Percentiles rank a stretch among this genome's conserved stretches.
Evolutionary conservation across 2,329 filamentous ascomycete genomes (phyloP).

Genomic region (Aspergillus sp.): DNA sequence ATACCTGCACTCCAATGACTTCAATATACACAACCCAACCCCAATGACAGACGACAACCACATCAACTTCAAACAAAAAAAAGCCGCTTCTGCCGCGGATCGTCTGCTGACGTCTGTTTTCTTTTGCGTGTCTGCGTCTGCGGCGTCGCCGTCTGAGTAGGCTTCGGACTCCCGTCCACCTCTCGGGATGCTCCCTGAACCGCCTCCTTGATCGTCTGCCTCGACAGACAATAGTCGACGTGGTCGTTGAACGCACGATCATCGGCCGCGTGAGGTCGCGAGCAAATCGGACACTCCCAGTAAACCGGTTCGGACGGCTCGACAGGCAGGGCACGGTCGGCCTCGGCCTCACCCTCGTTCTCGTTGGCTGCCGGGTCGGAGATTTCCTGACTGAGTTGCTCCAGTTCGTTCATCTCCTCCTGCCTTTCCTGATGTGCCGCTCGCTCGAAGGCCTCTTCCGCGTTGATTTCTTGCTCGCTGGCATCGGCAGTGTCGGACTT

Average conservation of each 20-base stretch:
- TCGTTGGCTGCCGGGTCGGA: constrained; percentile 11
- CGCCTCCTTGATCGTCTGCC: constrained; percentile 79
- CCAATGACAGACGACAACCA: no score
- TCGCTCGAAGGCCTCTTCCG: constrained; percentile 65
- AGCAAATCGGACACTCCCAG: constrained; percentile 90
- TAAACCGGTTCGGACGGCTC: constrained; percentile 43
- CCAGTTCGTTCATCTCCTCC: constrained; percentile 61
- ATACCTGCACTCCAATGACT: no score
- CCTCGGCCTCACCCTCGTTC: constrained; percentile 26
- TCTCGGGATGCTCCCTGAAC: constrained; percentile 54
- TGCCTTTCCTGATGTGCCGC: constrained; percentile 60
- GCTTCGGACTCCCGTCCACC: no score
- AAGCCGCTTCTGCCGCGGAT: constrained; percentile 35
- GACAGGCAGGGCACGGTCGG: background rate
- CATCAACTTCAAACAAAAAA: constrained; percentile 30
- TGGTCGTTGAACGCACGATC: constrained; percentile 84
- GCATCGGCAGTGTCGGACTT: constrained; percentile 16
- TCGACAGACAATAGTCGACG: constrained; percentile 86
- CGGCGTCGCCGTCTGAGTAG: no score
- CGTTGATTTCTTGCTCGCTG: constrained; percentile 65
- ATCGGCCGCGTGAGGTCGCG: constrained; percentile 69
- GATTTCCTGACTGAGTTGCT: constrained; percentile 60
- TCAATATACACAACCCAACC: no score
- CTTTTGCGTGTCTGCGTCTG: constrained; percentile 26
- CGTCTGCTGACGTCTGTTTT: constrained; percentile 34